Conservation (phyloP, 2,329 filamentous ascomycete genomes). For the Penicillium sp. region DNA sequence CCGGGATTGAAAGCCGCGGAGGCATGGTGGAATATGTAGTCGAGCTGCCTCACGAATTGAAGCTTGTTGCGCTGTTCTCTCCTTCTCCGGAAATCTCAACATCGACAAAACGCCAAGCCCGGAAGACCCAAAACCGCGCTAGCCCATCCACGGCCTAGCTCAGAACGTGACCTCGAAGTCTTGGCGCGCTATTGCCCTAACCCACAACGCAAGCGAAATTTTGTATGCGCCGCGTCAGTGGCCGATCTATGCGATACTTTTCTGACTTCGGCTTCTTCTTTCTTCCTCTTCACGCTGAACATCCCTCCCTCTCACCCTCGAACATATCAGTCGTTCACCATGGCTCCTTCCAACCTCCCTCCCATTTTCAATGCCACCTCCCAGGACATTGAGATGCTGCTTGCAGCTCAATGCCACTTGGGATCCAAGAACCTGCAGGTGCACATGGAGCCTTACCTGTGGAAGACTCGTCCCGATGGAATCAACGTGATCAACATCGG, state of each 20-base stretch:
- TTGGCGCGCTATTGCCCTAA: constrained; percentile 34
- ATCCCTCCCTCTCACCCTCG: constrained; percentile 29
- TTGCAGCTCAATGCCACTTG: constrained; percentile 93
- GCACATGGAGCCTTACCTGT: constrained; percentile 99
- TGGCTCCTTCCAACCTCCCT: constrained; percentile 93
- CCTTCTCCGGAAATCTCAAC: constrained; percentile 27
- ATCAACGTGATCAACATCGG: constrained; percentile 99
- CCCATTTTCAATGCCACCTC: constrained; percentile 93
- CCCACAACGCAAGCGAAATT: constrained; percentile 40
- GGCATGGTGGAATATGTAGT: constrained; percentile 52
- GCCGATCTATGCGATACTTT: constrained; percentile 26
- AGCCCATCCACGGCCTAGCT: constrained; percentile 16
- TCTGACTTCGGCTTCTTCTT: constrained; percentile 25
- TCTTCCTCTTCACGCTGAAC: constrained; percentile 27
- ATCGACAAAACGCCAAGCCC: constrained; percentile 13
- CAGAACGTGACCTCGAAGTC: constrained; percentile 18
- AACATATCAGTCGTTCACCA: constrained; percentile 62
- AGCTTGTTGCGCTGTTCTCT: constrained; percentile 8
- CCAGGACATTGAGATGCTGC: constrained; percentile 99
- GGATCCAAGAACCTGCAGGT: constrained; percentile 99
- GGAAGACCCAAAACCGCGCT: constrained; percentile 19
- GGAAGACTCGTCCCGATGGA: constrained; percentile 98
- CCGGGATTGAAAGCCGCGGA: constrained; percentile 60
- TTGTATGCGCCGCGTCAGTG: constrained; percentile 19
- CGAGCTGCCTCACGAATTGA: neutral